phyloP scores from a whole-genome alignment of 2,329 filamentous ascomycete genomes.

The Colletotrichum sp. region DNA sequence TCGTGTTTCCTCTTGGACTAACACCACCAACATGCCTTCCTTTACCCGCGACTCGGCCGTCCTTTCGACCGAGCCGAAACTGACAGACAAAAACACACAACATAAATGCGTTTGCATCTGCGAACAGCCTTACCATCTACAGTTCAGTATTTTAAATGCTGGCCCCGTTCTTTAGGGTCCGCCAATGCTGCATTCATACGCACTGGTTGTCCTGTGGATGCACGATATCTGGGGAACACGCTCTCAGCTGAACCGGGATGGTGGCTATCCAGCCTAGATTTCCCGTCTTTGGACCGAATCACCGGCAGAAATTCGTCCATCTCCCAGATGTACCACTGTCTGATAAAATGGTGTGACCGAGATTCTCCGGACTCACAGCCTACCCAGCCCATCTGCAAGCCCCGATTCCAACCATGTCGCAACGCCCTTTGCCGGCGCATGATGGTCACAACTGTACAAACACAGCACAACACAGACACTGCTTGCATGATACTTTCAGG shows the following conservation, averaged over 20 bases:
- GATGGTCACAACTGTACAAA: background rate
- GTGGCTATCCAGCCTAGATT: background rate
- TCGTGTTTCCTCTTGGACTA: background rate
- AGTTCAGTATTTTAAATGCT: background rate
- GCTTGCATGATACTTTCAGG: background rate
- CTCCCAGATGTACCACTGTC: background rate
- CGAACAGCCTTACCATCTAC: background rate
- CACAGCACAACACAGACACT: background rate
- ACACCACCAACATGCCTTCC: background rate
- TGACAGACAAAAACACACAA: background rate
- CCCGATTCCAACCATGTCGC: background rate
- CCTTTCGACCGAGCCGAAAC: background rate
- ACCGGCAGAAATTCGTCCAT: background rate
- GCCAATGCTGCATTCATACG: background rate
- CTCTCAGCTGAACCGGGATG: background rate
- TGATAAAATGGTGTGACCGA: background rate
- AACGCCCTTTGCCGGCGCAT: background rate
- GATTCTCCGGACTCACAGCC: background rate
- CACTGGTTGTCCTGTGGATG: background rate
- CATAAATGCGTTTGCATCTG: background rate
- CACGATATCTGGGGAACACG: background rate
- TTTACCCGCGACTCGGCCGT: background rate
- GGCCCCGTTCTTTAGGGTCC: background rate
- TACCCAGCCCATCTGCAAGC: background rate
- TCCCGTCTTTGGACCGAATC: background rate